phyloP scores from a whole-genome alignment of 371 early-diverging fungal genomes.

The Synchytrium microbalum region DNA sequence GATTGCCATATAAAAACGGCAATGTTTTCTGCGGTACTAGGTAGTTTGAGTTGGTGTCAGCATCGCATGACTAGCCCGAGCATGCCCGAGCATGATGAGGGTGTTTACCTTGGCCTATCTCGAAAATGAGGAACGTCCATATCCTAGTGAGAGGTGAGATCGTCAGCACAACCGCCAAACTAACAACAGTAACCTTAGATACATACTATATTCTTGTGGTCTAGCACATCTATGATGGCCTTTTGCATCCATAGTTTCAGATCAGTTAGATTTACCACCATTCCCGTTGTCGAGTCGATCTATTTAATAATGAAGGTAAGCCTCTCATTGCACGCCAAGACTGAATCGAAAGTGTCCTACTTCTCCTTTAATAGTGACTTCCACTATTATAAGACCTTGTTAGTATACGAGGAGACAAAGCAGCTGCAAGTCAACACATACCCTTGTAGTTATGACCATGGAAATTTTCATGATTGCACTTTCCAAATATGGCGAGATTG shows the following conservation, averaged over 20 bases:
- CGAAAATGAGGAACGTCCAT: conserved; percentile 68
- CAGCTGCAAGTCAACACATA: conserved; percentile 2
- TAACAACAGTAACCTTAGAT: neutral
- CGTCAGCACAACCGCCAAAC: no score
- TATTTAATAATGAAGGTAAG: conserved; percentile 6
- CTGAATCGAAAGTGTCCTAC: conserved; percentile 15
- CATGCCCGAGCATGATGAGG: neutral
- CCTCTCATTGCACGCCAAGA: neutral
- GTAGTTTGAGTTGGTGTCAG: neutral
- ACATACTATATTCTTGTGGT: conserved; percentile 68
- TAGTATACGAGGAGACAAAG: neutral
- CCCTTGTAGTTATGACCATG: conserved; percentile 87
- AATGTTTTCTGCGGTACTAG: conserved; percentile 80
- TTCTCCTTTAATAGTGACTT: conserved; percentile 64
- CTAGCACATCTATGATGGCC: conserved; percentile 67
- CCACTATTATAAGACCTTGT: conserved; percentile 39
- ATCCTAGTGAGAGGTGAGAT: conserved; percentile 34
- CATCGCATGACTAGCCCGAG: neutral
- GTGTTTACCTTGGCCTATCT: conserved; percentile 45
- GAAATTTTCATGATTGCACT: conserved; percentile 76
- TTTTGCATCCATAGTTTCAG: conserved; percentile 66
- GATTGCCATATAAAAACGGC: conserved; percentile 76
- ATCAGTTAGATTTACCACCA: conserved; percentile 78
- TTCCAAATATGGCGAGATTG: conserved; percentile 69
- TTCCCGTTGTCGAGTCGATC: conserved; percentile 68